Conservation (phyloP, 345 rosid genomes). For the Lenwebbia sp. region DNA sequence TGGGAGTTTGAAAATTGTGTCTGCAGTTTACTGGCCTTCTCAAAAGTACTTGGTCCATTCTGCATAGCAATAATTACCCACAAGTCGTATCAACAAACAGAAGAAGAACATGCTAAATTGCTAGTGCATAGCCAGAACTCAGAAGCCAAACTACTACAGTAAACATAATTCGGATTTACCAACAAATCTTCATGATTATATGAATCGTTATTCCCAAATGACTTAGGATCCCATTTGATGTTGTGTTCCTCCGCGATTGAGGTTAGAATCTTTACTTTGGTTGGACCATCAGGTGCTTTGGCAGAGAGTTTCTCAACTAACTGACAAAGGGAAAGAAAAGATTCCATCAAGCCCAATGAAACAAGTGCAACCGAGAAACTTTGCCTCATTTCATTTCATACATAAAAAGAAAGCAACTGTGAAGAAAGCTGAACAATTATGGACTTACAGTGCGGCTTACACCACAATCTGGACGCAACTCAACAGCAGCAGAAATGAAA, state of each 20-base stretch:
- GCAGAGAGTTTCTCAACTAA: conserved; percentile 75
- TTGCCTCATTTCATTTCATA: background rate
- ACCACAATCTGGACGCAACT: conserved; percentile 74
- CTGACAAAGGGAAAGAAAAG: conserved; percentile 17
- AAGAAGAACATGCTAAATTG: background rate
- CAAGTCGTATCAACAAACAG: background rate
- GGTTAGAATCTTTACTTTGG: conserved; percentile 58
- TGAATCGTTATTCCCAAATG: conserved; percentile 42
- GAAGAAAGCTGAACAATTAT: background rate
- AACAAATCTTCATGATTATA: conserved; percentile 45
- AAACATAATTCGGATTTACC: conserved; percentile 18
- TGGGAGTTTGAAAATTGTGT: conserved; percentile 24
- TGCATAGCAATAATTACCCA: conserved; percentile 15
- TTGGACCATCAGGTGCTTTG: conserved; percentile 76
- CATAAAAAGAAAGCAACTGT: background rate
- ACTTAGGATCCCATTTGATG: conserved; percentile 60
- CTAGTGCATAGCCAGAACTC: background rate
- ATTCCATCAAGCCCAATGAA: background rate
- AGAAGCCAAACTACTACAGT: background rate
- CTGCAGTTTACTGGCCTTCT: conserved; percentile 12
- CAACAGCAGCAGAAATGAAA: conserved; percentile 61
- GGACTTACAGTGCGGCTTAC: conserved; percentile 71
- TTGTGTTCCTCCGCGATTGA: conserved; percentile 78
- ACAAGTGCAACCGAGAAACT: background rate
- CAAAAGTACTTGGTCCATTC: conserved; percentile 54